phyloP scores from a whole-genome alignment of 2,329 filamentous ascomycete species.

The Colletotrichum higginsianum region DNA sequence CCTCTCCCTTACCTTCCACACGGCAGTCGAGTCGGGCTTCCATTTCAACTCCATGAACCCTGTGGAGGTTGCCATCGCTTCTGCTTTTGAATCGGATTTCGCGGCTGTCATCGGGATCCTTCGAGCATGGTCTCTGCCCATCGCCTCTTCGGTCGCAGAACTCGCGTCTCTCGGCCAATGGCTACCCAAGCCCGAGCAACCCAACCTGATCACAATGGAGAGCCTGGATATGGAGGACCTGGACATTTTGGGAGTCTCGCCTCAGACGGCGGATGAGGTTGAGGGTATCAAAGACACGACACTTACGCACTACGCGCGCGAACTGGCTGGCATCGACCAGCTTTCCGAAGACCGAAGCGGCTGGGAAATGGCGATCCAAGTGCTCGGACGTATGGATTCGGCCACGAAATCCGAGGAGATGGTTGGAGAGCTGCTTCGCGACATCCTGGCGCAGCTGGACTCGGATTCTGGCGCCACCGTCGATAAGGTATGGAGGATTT shows the following conservation, averaged over 20 bases:
- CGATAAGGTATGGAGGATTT: conserved; percentile 84
- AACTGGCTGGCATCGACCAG: conserved; percentile 70
- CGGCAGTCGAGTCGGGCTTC: conserved; percentile 79
- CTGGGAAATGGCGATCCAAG: conserved; percentile 90
- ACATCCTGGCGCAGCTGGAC: conserved; percentile 73
- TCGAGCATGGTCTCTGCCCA: conserved; percentile 83
- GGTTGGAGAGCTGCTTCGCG: conserved; percentile 79
- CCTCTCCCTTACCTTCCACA: conserved; percentile 79
- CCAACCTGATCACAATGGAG: conserved; percentile 70
- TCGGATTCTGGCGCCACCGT: conserved; percentile 80
- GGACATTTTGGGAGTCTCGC: conserved; percentile 81
- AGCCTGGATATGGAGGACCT: conserved; percentile 87
- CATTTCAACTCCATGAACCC: conserved; percentile 82
- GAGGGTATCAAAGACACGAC: conserved; percentile 84
- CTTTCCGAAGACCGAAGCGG: conserved; percentile 73
- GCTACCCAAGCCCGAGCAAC: conserved; percentile 75
- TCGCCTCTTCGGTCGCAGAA: conserved; percentile 85
- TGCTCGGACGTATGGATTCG: conserved; percentile 86
- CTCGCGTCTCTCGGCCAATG: conserved; percentile 87
- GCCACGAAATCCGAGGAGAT: conserved; percentile 78
- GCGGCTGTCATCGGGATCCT: conserved; percentile 83
- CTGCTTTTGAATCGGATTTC: conserved; percentile 85
- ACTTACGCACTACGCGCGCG: conserved; percentile 81
- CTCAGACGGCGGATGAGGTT: conserved; percentile 70
- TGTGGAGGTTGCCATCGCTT: conserved; percentile 86